Evolutionary conservation across 495 filamentous ascomycete species (phyloP), one percentile per base, ranked within the genome.

Genomic region (Lepraria neglecta): DNA sequence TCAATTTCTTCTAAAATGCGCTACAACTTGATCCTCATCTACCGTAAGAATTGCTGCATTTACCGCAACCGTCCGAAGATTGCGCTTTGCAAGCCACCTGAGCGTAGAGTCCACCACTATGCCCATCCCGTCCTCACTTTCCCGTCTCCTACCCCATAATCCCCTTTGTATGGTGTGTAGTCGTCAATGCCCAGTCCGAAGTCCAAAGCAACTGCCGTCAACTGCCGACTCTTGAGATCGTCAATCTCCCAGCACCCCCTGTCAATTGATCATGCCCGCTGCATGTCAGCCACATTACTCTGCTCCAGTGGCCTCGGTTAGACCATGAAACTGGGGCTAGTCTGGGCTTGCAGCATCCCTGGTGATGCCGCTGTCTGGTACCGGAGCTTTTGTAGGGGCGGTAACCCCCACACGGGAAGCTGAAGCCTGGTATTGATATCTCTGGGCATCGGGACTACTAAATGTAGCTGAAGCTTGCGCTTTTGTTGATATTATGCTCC

Each of bases 281-380:
- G 35, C 35, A 38, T 31, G 21, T 52, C 27, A 52, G 27, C 48
- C 28, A 24, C 24, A 30, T 31, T 10, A 3, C 15, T n/a, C 6
- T 17, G 12, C 48, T 24, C 48, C n/a, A 31, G n/a, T 52, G 31
- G 24, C 27, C 48, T 10, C 28, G 48, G 12, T 4, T 31, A 31
- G 28, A 52, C 45, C 44, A 59, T n/a, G 33, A n/a, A 30, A 17
- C 0, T 48, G 1, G 24, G 24, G 24, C 24, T 2, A 24, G 24
- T 24, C 24, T 24, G 33, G 19, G 17, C 31, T 35, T 31, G 58
- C 45, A 38, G 24, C 14, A 51, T 30, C 38, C 54, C 11, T 28
- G 3, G 19, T 30, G 5, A 42, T 40, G 46, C 58, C 58, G 58
- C 58, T 60, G 46, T 42, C 31, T 59, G 12, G 9, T 59, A 35